These are phyloP conservation scores for Penicillium sp. DNA, from an alignment of 2,329 filamentous ascomycete genomes.

Conservation along the genomic window DNA sequence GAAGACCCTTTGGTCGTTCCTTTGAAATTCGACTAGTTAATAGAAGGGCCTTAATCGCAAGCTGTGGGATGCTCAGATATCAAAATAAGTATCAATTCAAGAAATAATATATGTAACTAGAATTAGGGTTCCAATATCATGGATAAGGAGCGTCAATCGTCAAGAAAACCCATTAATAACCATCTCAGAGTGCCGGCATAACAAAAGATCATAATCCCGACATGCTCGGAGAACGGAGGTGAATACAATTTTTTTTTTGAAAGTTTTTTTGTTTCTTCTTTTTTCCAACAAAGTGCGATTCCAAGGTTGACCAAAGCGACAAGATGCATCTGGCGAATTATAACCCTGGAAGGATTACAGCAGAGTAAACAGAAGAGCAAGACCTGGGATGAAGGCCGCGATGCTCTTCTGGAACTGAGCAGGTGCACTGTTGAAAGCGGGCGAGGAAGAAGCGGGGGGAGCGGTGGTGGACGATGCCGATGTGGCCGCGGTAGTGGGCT, in stretches of 20 bases:
- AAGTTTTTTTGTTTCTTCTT: slow-evolving; percentile 5
- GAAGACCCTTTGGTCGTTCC: too few species aligned
- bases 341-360: slow-evolving; percentile 12
- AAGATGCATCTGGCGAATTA: background rate
- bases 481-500: background rate
- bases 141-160: slow-evolving; percentile 23
- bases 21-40: too few species aligned
- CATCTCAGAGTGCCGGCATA: slow-evolving; percentile 5
- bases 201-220: slow-evolving; percentile 4
- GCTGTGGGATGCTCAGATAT: background rate
- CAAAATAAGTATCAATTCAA: slow-evolving; percentile 12
- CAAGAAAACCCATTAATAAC: slow-evolving; percentile 13
- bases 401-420: slow-evolving; percentile 20
- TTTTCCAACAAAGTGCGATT: background rate
- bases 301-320: background rate
- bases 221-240: background rate
- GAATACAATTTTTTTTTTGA: slow-evolving; percentile 17
- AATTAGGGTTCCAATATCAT: slow-evolving; percentile 15
- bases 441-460: slow-evolving; percentile 8
- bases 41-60: too few species aligned
- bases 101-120: slow-evolving; percentile 16
- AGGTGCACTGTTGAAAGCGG: slow-evolving; percentile 20
- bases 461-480: slow-evolving; percentile 5
- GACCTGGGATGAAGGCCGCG: slow-evolving; percentile 16
- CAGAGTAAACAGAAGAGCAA: slow-evolving; percentile 19